These are phyloP conservation scores for Boeremia lycopersici DNA, from an alignment of 2,329 filamentous ascomycete genomes.

Conservation along the genomic window DNA sequence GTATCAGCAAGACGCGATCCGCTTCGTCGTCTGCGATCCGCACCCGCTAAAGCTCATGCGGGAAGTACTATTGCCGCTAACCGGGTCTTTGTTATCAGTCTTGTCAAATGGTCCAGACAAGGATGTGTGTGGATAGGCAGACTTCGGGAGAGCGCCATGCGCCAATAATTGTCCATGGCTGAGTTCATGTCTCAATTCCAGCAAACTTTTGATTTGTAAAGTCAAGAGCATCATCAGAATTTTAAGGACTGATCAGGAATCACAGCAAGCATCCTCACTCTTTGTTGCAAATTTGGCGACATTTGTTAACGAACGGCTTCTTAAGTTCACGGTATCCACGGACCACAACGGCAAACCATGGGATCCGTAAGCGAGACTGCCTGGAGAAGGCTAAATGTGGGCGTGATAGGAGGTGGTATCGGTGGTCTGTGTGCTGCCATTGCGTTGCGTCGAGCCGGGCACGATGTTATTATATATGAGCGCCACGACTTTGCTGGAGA, in stretches of 20 bases:
- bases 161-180: neutral
- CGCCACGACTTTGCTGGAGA: slow-evolving; percentile 69
- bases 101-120: neutral
- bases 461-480: slow-evolving; percentile 68
- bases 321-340: neutral
- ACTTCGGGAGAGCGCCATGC: neutral
- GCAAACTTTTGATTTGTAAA: neutral
- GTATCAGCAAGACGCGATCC: neutral
- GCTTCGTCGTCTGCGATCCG: neutral
- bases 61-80: neutral
- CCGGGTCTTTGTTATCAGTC: neutral
- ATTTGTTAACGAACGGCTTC: no score
- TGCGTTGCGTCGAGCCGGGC: slow-evolving; percentile 59
- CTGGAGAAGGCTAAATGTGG: slow-evolving; percentile 41
- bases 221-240: neutral
- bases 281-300: no score
- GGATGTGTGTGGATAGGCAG: neutral
- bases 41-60: neutral
- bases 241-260: neutral
- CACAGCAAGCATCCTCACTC: neutral
- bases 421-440: slow-evolving; percentile 59
- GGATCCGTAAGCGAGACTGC: slow-evolving; percentile 5
- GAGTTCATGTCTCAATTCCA: neutral
- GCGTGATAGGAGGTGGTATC: slow-evolving; percentile 59
- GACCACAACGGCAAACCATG: slow-evolving; percentile 1